Conservation (phyloP, 345 rosid genomes). For the Salix udensis region DNA sequence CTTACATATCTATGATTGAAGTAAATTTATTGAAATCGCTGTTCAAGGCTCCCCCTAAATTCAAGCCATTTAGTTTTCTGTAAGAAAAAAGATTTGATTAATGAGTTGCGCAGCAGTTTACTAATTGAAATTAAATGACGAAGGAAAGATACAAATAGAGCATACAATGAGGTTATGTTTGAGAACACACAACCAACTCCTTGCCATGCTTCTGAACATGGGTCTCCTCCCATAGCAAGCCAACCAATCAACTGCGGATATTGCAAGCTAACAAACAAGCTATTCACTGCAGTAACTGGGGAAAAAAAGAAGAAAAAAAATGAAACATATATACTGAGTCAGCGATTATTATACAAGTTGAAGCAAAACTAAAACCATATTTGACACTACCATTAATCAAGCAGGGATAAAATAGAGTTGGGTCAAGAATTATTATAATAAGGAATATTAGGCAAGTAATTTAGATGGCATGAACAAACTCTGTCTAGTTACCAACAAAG, state of each 20-base stretch:
- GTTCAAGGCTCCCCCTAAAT: conserved; percentile 60
- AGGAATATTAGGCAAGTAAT: background rate
- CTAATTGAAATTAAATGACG: background rate
- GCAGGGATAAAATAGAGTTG: background rate
- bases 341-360: background rate
- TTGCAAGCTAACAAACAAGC: conserved; percentile 56
- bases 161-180: conserved; percentile 76
- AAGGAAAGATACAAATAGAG: conserved; percentile 20
- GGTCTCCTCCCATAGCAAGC: conserved; percentile 86
- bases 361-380: background rate
- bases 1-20: conserved; percentile 75
- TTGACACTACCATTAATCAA: too few species aligned
- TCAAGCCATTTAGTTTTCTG: conserved; percentile 66
- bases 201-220: conserved; percentile 82
- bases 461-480: background rate
- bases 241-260: conserved; percentile 62
- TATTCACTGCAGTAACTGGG: conserved; percentile 70
- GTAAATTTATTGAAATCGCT: conserved; percentile 47
- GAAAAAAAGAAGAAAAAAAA: background rate
- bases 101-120: background rate
- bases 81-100: conserved; percentile 8
- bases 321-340: too few species aligned
- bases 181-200: conserved; percentile 76
- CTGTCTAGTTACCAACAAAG: background rate
- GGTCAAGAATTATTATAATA: background rate